These are phyloP conservation scores for Pelargonium cotyledonis DNA, from an alignment of 441 rosid genomes.

Conservation along the genomic window DNA sequence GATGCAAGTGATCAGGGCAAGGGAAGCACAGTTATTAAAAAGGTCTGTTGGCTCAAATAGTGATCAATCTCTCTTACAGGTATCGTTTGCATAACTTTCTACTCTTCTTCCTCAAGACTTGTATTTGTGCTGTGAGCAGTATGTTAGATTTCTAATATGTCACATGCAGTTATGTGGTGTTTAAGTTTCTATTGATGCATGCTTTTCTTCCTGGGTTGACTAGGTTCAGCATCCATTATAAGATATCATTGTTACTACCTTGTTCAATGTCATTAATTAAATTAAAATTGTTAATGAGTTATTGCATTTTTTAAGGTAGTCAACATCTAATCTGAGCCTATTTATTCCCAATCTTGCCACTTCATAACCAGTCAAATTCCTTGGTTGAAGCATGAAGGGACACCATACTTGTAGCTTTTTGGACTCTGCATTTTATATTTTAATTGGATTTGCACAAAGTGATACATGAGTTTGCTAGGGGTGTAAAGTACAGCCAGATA, in stretches of 20 bases:
- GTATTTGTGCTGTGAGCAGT: too few species aligned
- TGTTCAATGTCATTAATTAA: neutral
- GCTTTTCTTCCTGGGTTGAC: neutral
- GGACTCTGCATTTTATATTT: neutral
- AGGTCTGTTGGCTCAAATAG: constrained; percentile 16
- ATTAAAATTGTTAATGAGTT: neutral
- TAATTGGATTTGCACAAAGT: neutral
- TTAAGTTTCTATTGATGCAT: neutral
- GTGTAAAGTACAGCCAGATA: too few species aligned
- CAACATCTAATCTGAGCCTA: neutral
- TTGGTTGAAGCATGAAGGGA: neutral
- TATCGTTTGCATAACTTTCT: constrained; percentile 11
- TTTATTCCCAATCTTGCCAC: constrained; percentile 8
- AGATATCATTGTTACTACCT: neutral
- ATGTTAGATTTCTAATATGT: too few species aligned
- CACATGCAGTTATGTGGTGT: neutral
- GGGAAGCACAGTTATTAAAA: constrained; percentile 32
- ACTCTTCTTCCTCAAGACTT: neutral
- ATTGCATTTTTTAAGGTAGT: neutral
- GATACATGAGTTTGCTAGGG: neutral
- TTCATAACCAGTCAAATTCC: neutral
- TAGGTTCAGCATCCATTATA: neutral
- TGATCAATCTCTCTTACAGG: constrained; percentile 25
- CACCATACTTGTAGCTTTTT: neutral
- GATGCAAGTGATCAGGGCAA: constrained; percentile 36